Base-by-base conservation (phyloP, 495 filamentous ascomycete genomes). In the Penicillium bialowiezense region DNA sequence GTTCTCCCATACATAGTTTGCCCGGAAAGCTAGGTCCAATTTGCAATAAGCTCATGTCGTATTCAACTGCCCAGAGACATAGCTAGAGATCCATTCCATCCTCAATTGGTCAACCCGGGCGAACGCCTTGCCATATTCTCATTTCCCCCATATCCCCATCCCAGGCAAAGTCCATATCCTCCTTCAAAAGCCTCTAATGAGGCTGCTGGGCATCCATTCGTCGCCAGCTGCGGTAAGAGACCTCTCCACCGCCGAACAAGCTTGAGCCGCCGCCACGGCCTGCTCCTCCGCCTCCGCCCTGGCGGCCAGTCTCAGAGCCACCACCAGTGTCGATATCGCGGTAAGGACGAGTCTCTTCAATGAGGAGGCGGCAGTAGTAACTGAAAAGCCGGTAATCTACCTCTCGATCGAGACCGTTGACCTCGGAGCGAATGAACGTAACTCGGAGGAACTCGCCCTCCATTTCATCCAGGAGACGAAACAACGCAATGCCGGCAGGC, bases 201-300 rank as follows among this genome's bases (percentile, higher is more conserved):
- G 26, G 28, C 41, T 7, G 4, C 15, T 19, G 18, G 21, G 14
- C 23, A 21, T 37, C 21, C n/a, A 20, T 37, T 9, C 13, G 2
- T 14, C 44, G 36, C 44, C 44, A 46, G 9, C 32, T 5, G 32
- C 33, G 21, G 21, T 46, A 37, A 3, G 44, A 46, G 15, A 46
- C n/a, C 5, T 46, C 33, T 3, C 28, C 15, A 32, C 28, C 28
- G 23, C 7, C 13, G 15, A 14, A 17, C n/a, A n/a, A n/a, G n/a
- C n/a, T n/a, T n/a, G 8, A 13, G 20, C 36, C 21, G 18, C 36
- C 18, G n/a, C 43, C 15, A 10, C 32, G n/a, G 10, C 15, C 23
- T 28, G 31, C 14, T 3, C 1, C 8, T n/a, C 18, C 41, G n/a
- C 28, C 41, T 3, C 5, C 10, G 1, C 40, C 34, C 7, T n/a